phyloP scores from a whole-genome alignment of 2,329 filamentous ascomycete species.

The Aspergillus fischeri region DNA sequence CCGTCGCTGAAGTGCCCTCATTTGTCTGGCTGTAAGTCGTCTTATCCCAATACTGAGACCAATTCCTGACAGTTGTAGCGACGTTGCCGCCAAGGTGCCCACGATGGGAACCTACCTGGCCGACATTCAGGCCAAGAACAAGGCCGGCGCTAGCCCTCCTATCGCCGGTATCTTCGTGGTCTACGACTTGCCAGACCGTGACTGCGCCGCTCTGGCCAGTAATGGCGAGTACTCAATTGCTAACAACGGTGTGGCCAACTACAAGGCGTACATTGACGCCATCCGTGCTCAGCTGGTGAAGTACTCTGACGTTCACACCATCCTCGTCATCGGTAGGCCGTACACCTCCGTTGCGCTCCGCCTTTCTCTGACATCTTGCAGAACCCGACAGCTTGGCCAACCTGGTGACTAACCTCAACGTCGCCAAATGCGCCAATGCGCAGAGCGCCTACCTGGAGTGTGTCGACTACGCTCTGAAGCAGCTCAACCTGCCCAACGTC shows the following conservation, averaged over 20 bases:
- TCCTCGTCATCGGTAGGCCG: conserved; percentile 46
- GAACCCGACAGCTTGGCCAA: conserved; percentile 63
- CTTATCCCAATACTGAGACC: neutral
- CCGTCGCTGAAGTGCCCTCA: conserved; percentile 49
- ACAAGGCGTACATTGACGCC: conserved; percentile 53
- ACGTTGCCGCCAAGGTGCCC: conserved; percentile 48
- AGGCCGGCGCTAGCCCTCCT: conserved; percentile 45
- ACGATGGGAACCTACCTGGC: conserved; percentile 45
- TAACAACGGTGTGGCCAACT: conserved; percentile 47
- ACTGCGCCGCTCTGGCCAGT: conserved; percentile 60
- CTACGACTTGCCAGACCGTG: conserved; percentile 61
- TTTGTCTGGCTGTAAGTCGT: conserved; percentile 50
- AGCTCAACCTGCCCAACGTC: conserved; percentile 50
- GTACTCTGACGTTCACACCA: conserved; percentile 51
- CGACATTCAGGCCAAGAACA: conserved; percentile 47
- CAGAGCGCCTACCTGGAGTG: conserved; percentile 51
- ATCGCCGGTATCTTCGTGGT: conserved; percentile 54
- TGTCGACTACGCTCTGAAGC: neutral
- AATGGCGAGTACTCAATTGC: conserved; percentile 59
- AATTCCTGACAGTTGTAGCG: conserved; percentile 22
- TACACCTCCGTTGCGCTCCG: conserved; percentile 17
- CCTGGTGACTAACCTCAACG: conserved; percentile 57
- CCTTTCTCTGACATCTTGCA: conserved; percentile 29
- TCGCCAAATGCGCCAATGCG: conserved; percentile 53
- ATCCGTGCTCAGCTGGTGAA: conserved; percentile 52